Conservation (phyloP, 257 asterid species). For the Handroanthus guayacan region DNA sequence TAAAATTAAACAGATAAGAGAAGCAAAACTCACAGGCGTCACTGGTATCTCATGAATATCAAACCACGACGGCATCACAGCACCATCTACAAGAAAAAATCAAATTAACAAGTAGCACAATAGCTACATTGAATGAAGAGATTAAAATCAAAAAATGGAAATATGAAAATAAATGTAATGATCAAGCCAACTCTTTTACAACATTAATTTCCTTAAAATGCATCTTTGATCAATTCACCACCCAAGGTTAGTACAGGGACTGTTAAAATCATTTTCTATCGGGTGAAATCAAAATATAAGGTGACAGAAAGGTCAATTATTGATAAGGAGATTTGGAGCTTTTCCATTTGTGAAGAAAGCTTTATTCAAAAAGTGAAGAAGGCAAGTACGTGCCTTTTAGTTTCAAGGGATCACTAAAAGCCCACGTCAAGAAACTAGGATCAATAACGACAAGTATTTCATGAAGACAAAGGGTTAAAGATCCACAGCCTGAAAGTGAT, state of each 20-base stretch:
- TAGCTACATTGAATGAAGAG: neutral
- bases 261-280: neutral
- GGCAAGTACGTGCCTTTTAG: neutral
- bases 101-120: constrained; percentile 24
- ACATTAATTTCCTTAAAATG: neutral
- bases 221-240: constrained; percentile 4
- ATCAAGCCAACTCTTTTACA: constrained; percentile 10
- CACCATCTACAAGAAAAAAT: constrained; percentile 67
- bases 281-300: constrained; percentile 8
- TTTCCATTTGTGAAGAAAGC: neutral
- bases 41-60: constrained; percentile 94
- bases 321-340: constrained; percentile 23
- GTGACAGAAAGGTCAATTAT: constrained; percentile 5
- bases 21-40: constrained; percentile 71
- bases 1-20: constrained; percentile 21
- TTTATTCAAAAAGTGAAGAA: constrained; percentile 13
- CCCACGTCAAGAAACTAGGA: neutral
- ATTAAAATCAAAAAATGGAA: neutral
- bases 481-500: neutral
- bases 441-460: constrained; percentile 4
- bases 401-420: constrained; percentile 1
- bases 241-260: constrained; percentile 9
- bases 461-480: neutral
- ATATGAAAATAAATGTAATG: constrained; percentile 9
- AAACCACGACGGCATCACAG: constrained; percentile 98